A percentile compares a stretch with the other conserved stretches of the same genome.
Conservation (phyloP, 768 basidiomycete species). For the Kwoniella bestiolae region DNA sequence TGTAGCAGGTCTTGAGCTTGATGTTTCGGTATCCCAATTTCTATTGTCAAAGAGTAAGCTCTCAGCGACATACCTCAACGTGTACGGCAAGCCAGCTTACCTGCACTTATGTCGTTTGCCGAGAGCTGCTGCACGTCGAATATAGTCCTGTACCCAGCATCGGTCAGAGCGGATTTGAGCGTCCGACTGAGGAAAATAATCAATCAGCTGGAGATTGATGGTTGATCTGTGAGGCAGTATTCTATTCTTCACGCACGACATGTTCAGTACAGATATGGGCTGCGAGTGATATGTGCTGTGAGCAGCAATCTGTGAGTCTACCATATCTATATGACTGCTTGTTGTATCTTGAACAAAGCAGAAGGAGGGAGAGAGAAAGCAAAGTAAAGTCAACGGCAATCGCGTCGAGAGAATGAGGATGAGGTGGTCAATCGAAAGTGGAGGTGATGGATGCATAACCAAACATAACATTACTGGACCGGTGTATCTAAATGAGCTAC, state of each 20-base stretch:
- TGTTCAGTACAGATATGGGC: not conserved
- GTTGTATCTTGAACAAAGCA: no score
- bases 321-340: no score
- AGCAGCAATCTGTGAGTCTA: not conserved
- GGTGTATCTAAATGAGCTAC: no score
- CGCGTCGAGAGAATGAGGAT: not conserved
- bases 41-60: conserved; percentile 19
- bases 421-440: conserved; percentile 14
- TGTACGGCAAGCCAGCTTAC: no score
- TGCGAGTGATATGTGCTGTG: not conserved
- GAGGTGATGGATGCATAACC: not conserved
- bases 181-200: conserved; percentile 4
- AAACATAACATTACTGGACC: not conserved
- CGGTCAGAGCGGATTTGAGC: conserved; percentile 36
- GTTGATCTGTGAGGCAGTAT: no score
- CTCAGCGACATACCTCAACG: no score
- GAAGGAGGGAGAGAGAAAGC: not conserved
- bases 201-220: no score
- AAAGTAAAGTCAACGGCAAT: conserved; percentile 8
- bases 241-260: not conserved
- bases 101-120: conserved; percentile 37
- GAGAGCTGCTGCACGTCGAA: conserved; percentile 31
- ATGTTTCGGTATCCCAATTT: conserved; percentile 34
- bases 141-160: conserved; percentile 43
- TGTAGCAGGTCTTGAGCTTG: conserved; percentile 45